A percentile compares a stretch with the other conserved stretches of the same genome.
Evolutionary conservation across 805 yeast genomes (phyloP).

Genomic region (Saturnispora quitensis): DNA sequence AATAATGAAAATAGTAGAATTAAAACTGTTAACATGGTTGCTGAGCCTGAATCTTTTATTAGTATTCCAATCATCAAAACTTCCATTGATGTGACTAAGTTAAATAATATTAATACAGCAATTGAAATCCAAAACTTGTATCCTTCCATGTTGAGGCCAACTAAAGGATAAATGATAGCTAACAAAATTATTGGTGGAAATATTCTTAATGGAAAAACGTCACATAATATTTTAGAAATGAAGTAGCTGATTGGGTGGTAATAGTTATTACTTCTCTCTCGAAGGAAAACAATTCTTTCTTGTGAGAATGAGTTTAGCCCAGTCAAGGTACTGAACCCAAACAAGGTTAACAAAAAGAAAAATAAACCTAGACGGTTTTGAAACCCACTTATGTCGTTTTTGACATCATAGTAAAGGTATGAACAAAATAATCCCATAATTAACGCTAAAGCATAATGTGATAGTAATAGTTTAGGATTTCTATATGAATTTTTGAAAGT

Average conservation of each 20-base stretch:
- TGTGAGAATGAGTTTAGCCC: constrained; percentile 82
- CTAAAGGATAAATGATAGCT: constrained; percentile 79
- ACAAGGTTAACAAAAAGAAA: constrained; percentile 81
- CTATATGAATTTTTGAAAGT: constrained; percentile 89
- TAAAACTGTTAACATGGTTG: constrained; percentile 80
- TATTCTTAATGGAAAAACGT: constrained; percentile 82
- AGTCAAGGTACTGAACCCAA: constrained; percentile 90
- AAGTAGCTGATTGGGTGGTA: constrained; percentile 84
- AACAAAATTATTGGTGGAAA: constrained; percentile 84
- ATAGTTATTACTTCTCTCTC: constrained; percentile 92
- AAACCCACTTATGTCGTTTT: constrained; percentile 90
- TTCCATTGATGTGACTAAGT: constrained; percentile 76
- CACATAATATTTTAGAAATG: constrained; percentile 77
- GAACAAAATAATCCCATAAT: constrained; percentile 81
- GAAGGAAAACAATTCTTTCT: constrained; percentile 80
- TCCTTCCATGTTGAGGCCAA: constrained; percentile 74
- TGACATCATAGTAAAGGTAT: constrained; percentile 67
- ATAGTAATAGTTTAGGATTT: constrained; percentile 79
- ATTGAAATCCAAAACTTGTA: constrained; percentile 65
- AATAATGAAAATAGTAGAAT: constrained; percentile 75
- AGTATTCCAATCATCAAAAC: constrained; percentile 82
- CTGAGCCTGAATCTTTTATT: constrained; percentile 83
- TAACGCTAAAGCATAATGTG: constrained; percentile 73
- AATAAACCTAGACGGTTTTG: constrained; percentile 92
- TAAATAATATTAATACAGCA: constrained; percentile 67